Evolutionary conservation across 1,284 basidiomycete species (phyloP).

Genomic region (Kalmanozyma brasiliensis): DNA sequence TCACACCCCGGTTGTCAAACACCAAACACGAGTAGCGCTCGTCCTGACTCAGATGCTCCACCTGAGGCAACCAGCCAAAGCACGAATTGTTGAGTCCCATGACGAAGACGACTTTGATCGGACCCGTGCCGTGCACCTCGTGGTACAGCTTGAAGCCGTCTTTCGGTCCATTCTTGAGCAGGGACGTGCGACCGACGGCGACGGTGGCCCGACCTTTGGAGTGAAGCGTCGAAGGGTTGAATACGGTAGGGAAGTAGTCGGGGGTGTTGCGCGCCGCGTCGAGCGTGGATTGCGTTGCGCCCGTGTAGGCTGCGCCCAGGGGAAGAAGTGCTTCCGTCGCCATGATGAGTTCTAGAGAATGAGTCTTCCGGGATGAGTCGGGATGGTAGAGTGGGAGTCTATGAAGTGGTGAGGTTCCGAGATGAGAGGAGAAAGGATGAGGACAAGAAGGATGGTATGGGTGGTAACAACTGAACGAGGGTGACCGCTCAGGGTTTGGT

Average conservation of each 20-base stretch:
- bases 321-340: constrained; percentile 48
- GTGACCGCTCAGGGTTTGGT: too few relatives aligned
- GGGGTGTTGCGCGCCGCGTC: constrained; percentile 33
- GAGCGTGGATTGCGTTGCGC: constrained; percentile 49
- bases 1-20: constrained; percentile 88
- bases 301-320: constrained; percentile 59
- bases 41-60: constrained; percentile 63
- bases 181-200: constrained; percentile 13
- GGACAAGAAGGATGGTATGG: too few relatives aligned
- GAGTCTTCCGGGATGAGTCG: too few relatives aligned
- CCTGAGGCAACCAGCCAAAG: constrained; percentile 68
- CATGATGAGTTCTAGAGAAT: too few relatives aligned
- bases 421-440: too few relatives aligned
- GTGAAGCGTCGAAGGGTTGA: constrained; percentile 55
- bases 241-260: constrained; percentile 60
- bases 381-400: too few relatives aligned
- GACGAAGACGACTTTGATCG: constrained; percentile 55
- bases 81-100: constrained; percentile 69
- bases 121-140: constrained; percentile 65
- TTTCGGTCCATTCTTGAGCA: constrained; percentile 10
- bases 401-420: too few relatives aligned
- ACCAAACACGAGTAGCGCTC: constrained; percentile 75
- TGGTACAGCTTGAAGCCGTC: constrained; percentile 63
- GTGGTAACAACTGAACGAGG: too few relatives aligned
- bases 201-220: constrained; percentile 45